Evolutionary conservation across 495 filamentous ascomycete species (phyloP), one percentile per base, ranked within the genome.

Genomic region (Bryoglossum gracile): DNA sequence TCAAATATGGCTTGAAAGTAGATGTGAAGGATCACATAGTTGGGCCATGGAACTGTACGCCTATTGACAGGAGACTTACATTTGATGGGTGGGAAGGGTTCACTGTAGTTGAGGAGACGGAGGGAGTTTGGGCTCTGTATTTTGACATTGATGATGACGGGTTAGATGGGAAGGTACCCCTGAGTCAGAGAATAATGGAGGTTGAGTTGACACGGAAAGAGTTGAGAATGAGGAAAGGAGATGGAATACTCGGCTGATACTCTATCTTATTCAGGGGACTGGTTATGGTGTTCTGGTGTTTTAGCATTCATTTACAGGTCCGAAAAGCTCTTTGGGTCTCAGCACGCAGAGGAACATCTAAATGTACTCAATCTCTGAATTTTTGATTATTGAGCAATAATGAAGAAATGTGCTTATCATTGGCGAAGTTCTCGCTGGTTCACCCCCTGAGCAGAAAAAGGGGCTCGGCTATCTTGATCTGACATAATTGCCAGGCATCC

Each of bases 11-110:
- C 0, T 64, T 69, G 2, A 67, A 70, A 24, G 65, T 44, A 18
- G 66, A 55, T 40, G 68, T 68, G 0, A 61, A 71, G 30, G 63
- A 60, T 8, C 70, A 81, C 51, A 56, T 69, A 6, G 64, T 76
- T 32, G 77, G 77, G 8, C 76, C 78, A 0, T 82, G 76, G 75
- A 66, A 73, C 51, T 76, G 73, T 64, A 78, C 65, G 32, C 66
- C 68, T 53, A 69, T 77, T 46, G 78, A 82, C 58, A 58, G 67
- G 21, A 66, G 74, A 53, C 40, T 81, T 43, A 75, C 64, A 8
- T 70, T 82, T 26, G 69, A 78, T 55, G 69, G 64, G 8, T 76
- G 71, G 71, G 71, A 76, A 42, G 73, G 73, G 0, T 76, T 74
- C 47, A 60, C 68, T 33, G 69, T 67, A 19, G 73, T 76, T 1